Evolutionary conservation across 768 basidiomycete species (phyloP).

Genomic region (Podaxis mareebaensis): DNA sequence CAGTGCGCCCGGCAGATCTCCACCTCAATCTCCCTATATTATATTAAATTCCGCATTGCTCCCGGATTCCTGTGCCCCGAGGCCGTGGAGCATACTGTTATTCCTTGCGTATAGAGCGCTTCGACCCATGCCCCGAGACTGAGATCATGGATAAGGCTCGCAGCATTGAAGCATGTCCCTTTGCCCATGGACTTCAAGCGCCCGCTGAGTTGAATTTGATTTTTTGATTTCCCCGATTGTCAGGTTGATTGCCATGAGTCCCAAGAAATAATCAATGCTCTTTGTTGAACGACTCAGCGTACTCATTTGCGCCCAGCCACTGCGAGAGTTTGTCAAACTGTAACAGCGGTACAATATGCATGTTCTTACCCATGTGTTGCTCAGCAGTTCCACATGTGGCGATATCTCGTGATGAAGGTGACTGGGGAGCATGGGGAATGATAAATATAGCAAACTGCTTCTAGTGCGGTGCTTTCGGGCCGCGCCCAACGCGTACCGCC

Average conservation of each 20-base stretch:
- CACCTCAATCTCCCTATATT: slow-evolving; percentile 16
- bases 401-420: neutral
- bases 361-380: slow-evolving; percentile 1
- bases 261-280: too few species aligned
- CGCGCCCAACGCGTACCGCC: neutral
- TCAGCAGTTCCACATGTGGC: neutral
- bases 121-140: neutral
- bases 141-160: neutral
- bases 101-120: neutral
- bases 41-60: slow-evolving; percentile 1
- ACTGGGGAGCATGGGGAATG: neutral
- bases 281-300: too few species aligned
- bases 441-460: neutral
- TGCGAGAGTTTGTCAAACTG: neutral
- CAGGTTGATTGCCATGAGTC: neutral
- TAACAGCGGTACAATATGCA: neutral
- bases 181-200: neutral
- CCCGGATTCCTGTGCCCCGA: slow-evolving; percentile 8
- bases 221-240: neutral
- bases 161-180: neutral
- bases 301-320: neutral
- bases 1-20: slow-evolving; percentile 14
- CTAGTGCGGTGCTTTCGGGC: neutral
- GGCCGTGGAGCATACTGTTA: neutral
- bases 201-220: neutral